Base-by-base conservation (phyloP, 805 yeast genomes). In the Starmerella etchellsii region DNA sequence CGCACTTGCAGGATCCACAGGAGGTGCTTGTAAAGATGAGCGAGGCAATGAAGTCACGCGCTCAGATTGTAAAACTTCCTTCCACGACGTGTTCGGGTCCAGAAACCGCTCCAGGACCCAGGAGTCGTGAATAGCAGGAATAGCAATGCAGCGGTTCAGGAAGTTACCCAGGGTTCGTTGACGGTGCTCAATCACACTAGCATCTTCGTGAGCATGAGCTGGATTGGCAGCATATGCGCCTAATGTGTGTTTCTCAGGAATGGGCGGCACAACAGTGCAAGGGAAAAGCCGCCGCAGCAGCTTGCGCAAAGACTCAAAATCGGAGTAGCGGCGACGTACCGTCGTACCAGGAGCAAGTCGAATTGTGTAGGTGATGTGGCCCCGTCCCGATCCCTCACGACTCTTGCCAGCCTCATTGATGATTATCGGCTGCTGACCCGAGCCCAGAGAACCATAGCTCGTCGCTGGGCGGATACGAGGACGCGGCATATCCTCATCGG, bases 281-380 rank as follows among this genome's bases (percentile, higher is more conserved):
- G 98, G 96, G 48, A 80, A 79, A 29, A 82, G 62, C 50, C 78
- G 75, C 3, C 76, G 66, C 19, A 91, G 65, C 4, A 80, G 70
- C 31, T 74, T 78, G 46, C 95, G 67, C 34, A 91, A 67, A 37
- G 81, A 74, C 54, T 83, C 95, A 57, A 91, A 91, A 57, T 91
- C 98, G 26, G 94, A 80, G 58, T 91, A 91, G 34, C 97, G 68
- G 52, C 98, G 67, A 36, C 87, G 74, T 4, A 84, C 87, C 14
- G 69, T 65, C 25, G 73, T 56, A 31, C 73, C 78, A n/a, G 76
- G 64, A 10, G 44, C 39, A 34, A 73, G 64, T 46, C 71, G 69
- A 45, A 88, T 81, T 2, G 94, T 78, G 57, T 91, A 88, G 0
- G 85, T 83, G 21, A 88, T 76, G 51, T 78, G 88, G 2, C 85